A percentile compares a stretch with the other conserved stretches of the same genome.
Evolutionary conservation across 768 basidiomycete species (phyloP).

Genomic region (Mycena sanguinolenta): DNA sequence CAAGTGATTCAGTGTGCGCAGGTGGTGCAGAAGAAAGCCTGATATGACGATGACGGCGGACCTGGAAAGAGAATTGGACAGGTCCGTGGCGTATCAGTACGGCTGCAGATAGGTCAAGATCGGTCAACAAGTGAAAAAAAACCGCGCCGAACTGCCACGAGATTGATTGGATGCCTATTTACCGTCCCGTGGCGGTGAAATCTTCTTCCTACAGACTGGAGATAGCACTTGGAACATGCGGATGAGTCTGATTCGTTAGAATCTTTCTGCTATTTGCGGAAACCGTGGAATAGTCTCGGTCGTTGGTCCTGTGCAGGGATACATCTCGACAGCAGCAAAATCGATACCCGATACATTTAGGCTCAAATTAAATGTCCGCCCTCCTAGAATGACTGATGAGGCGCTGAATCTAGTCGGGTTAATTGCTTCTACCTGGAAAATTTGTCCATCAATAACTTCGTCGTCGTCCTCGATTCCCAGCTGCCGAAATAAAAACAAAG

Average conservation of each 20-base stretch:
- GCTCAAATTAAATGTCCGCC: not conserved
- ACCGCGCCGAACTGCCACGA: not conserved
- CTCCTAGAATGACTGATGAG: not conserved
- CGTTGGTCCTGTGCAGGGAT: not conserved
- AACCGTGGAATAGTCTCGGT: not conserved
- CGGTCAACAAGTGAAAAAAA: too few relatives aligned
- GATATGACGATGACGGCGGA: too few relatives aligned
- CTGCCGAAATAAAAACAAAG: not conserved
- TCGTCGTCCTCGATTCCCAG: slow-evolving; percentile 19
- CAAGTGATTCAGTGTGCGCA: too few relatives aligned
- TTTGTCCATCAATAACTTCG: slow-evolving; percentile 9
- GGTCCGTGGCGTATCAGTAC: not conserved
- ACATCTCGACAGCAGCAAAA: too few relatives aligned
- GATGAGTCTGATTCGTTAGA: not conserved
- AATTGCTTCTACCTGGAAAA: slow-evolving; percentile 6
- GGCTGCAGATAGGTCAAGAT: not conserved
- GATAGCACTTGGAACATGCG: not conserved
- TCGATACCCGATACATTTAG: not conserved
- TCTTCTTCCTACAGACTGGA: not conserved
- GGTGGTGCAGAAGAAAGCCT: too few relatives aligned
- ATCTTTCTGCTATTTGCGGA: not conserved
- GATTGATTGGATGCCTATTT: not conserved
- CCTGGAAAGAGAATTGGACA: too few relatives aligned
- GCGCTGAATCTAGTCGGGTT: not conserved
- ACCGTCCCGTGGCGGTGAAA: not conserved